phyloP scores from a whole-genome alignment of 2,329 filamentous ascomycete species.

The Stylonectria norvegica region DNA sequence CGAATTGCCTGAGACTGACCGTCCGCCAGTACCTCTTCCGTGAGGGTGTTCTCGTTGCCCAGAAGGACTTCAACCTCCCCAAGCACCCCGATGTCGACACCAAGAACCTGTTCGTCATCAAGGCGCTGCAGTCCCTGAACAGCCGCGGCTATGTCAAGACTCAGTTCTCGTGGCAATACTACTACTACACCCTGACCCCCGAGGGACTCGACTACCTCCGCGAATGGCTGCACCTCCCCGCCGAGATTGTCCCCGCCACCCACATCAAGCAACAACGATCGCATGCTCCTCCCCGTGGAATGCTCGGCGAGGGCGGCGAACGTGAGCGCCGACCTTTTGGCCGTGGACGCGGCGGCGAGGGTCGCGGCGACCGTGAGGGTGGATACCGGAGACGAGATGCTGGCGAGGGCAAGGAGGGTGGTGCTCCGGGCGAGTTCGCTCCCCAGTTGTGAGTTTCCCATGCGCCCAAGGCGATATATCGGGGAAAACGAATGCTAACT shows the following conservation, averaged over 20 bases:
- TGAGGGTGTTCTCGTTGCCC: constrained; percentile 88
- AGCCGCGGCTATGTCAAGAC: constrained; percentile 99
- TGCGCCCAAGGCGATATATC: not conserved
- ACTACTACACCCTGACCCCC: constrained; percentile 99
- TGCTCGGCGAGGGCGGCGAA: constrained; percentile 83
- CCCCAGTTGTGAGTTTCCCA: constrained; percentile 71
- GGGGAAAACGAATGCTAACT: constrained; percentile 32
- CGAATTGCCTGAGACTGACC: constrained; percentile 27
- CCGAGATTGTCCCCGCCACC: constrained; percentile 98
- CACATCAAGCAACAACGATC: constrained; percentile 99
- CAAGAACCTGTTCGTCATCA: constrained; percentile 99
- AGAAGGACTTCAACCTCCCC: constrained; percentile 98
- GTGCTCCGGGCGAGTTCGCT: constrained; percentile 86
- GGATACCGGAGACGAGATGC: constrained; percentile 89
- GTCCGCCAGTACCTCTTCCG: constrained; percentile 83
- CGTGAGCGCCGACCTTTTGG: constrained; percentile 80
- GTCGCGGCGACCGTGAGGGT: constrained; percentile 82
- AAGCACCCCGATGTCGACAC: constrained; percentile 98
- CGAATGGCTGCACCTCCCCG: constrained; percentile 99
- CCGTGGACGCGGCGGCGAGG: constrained; percentile 70
- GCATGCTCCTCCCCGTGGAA: constrained; percentile 95
- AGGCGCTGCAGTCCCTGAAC: constrained; percentile 97
- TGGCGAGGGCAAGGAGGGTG: constrained; percentile 85
- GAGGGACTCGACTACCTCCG: constrained; percentile 99
- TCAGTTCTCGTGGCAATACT: constrained; percentile 99